Conservation (phyloP, 805 yeast genomes). For the Saturnispora gosingensis region DNA sequence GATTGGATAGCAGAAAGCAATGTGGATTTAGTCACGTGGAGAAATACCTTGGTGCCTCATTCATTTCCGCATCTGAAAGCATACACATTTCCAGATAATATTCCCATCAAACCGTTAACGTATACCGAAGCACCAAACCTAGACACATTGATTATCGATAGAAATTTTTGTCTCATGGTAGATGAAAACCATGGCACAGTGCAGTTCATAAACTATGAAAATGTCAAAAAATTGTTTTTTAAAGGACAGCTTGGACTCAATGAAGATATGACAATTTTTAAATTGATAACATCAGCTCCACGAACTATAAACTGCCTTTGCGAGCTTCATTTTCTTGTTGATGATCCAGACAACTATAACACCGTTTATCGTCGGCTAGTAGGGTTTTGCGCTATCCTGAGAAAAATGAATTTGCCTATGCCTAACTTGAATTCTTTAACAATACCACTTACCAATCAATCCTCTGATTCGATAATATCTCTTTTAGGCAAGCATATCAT, state of each 20-base stretch:
- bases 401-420: constrained; percentile 23
- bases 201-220: constrained; percentile 18
- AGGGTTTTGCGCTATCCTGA: constrained; percentile 27
- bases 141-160: constrained; percentile 19
- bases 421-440: constrained; percentile 20
- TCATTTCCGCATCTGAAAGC: constrained; percentile 13
- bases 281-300: constrained; percentile 23
- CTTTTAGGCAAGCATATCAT: constrained; percentile 23
- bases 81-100: constrained; percentile 19
- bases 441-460: constrained; percentile 26
- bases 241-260: constrained; percentile 24
- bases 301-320: constrained; percentile 18
- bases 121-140: constrained; percentile 21
- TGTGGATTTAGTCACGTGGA: constrained; percentile 16
- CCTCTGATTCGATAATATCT: constrained; percentile 24
- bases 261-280: constrained; percentile 27
- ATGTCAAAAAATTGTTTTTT: constrained; percentile 17
- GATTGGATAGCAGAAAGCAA: constrained; percentile 10
- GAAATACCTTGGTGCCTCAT: constrained; percentile 9
- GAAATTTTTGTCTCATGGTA: constrained; percentile 22
- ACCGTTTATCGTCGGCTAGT: constrained; percentile 26
- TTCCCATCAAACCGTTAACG: constrained; percentile 19
- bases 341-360: constrained; percentile 19
- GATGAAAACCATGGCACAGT: constrained; percentile 20
- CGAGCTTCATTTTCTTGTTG: constrained; percentile 22